Evolutionary conservation across 2,329 filamentous ascomycete species (phyloP), one percentile per base, ranked within the genome.

Genomic region (Pseudogymnoascus destructans): DNA sequence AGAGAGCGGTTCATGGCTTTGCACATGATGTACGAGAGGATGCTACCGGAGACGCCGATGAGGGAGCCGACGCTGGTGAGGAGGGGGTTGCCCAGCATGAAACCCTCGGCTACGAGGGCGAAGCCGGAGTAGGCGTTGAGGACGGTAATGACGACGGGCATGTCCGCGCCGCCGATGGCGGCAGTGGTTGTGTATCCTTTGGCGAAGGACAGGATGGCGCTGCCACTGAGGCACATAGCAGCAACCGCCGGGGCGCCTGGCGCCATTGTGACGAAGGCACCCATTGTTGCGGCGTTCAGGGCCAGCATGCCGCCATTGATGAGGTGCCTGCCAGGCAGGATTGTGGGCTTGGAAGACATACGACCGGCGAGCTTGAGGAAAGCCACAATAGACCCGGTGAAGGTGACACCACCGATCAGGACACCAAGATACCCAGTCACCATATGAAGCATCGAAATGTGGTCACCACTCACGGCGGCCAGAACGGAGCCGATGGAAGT

Each of bases 121-220:
- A 95, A 95, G 10, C 90, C 90, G 54, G 87, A 92, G 69, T 95
- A 95, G 0, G 89, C 89, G 65, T 95, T 95, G 17, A 95, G 73
- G 0, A 95, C 89, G 0, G 89, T 95, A 62, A 95, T 95, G 30
- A 93, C 88, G 4, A 95, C 89, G 11, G 86, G 89, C 89, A 95
- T 95, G 67, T 95, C 90, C 10, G 89, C 89, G n/a, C 89, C 90
- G 19, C 90, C 90, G 66, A 95, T 95, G 0, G 88, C 88, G 1
- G 89, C 80, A 0, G 90, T 95, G 0, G 89, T 95, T 0, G 89
- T 95, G 67, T 82, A 95, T 6, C 90, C 90, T 70, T 95, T 92
- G 61, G 86, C 73, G 70, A 95, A 95, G 61, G 86, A 91, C 21
- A 95, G 74, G 0, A 80, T 74, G 0, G 89, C 84, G 68, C 87